phyloP scores from a whole-genome alignment of 306 rosid genomes.

The Medicago arabica region DNA sequence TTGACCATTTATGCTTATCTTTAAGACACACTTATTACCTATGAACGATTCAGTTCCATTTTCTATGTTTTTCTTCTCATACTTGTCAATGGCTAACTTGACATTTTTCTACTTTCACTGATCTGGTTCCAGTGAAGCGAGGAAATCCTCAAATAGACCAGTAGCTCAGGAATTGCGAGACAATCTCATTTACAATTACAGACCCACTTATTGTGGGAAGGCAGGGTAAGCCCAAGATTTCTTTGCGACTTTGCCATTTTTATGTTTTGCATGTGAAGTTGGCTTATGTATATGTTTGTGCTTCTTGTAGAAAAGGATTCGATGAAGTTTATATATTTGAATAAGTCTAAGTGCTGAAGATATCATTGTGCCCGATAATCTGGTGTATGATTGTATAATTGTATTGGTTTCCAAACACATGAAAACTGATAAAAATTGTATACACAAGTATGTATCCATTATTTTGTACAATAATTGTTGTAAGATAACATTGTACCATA shows the following conservation, averaged over 20 bases:
- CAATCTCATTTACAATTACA: slow-evolving; percentile 87
- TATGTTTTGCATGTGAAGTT: slow-evolving; percentile 4
- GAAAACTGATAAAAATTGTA: not conserved
- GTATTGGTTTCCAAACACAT: not conserved
- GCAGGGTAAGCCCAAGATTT: slow-evolving; percentile 67
- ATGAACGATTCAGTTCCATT: slow-evolving; percentile 20
- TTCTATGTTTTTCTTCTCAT: not conserved
- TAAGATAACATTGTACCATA: not conserved
- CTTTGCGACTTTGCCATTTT: not conserved
- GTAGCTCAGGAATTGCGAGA: slow-evolving; percentile 57
- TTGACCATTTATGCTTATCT: slow-evolving; percentile 1
- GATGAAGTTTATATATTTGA: slow-evolving; percentile 88
- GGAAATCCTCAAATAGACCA: slow-evolving; percentile 85
- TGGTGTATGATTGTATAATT: not conserved
- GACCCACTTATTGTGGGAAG: slow-evolving; percentile 77
- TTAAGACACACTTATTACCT: not conserved
- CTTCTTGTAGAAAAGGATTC: slow-evolving; percentile 68
- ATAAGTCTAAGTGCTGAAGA: slow-evolving; percentile 30
- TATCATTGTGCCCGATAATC: not conserved
- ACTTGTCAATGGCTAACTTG: not conserved
- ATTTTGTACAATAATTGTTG: not conserved
- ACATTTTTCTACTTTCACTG: slow-evolving; percentile 25
- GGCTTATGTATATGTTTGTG: slow-evolving; percentile 25
- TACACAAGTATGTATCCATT: not conserved
- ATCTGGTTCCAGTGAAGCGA: slow-evolving; percentile 74